Evolutionary conservation across 768 basidiomycete species (phyloP).

Genomic region (Lanmaoa pseudosensibilis): DNA sequence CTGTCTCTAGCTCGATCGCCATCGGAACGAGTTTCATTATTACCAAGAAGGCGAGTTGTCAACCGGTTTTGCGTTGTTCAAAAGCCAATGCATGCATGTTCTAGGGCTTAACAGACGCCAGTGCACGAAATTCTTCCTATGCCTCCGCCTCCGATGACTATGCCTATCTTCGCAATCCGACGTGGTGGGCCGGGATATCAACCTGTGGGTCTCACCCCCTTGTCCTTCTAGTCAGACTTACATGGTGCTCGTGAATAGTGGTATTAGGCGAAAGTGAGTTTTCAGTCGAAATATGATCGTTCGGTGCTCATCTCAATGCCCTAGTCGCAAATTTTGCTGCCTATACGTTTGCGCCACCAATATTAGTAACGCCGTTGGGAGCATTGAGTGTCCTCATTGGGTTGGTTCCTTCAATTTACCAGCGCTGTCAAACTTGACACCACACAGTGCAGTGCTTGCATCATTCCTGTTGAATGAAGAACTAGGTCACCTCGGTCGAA

Average conservation of each 20-base stretch:
- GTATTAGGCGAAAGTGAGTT: conserved; percentile 86
- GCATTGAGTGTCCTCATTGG: conserved; percentile 95
- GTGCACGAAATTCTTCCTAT: conserved; percentile 51
- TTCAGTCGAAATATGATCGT: background rate
- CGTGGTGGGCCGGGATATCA: conserved; percentile 97
- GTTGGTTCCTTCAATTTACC: conserved; percentile 44
- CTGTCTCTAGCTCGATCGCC: conserved; percentile 77
- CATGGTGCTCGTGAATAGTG: conserved; percentile 53
- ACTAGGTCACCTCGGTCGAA: conserved; percentile 87
- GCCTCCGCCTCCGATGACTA: conserved; percentile 74
- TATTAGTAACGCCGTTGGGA: conserved; percentile 97
- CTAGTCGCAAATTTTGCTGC: conserved; percentile 90
- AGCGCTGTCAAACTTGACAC: conserved; percentile 8
- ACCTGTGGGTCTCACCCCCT: conserved; percentile 65
- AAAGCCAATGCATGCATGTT: conserved; percentile 5
- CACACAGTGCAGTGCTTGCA: conserved; percentile 81
- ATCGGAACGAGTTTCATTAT: conserved; percentile 98
- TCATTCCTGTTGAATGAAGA: conserved; percentile 92
- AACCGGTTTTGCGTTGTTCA: conserved; percentile 1
- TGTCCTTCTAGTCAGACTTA: conserved; percentile 3
- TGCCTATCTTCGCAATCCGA: conserved; percentile 84
- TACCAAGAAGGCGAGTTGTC: conserved; percentile 84
- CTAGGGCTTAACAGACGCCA: conserved; percentile 89
- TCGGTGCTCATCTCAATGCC: background rate
- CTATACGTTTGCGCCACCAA: conserved; percentile 96